Percentiles rank a stretch among this genome's conserved stretches.
phyloP scores from a whole-genome alignment of 2,329 filamentous ascomycete genomes.

The Stromatinia cepivora region DNA sequence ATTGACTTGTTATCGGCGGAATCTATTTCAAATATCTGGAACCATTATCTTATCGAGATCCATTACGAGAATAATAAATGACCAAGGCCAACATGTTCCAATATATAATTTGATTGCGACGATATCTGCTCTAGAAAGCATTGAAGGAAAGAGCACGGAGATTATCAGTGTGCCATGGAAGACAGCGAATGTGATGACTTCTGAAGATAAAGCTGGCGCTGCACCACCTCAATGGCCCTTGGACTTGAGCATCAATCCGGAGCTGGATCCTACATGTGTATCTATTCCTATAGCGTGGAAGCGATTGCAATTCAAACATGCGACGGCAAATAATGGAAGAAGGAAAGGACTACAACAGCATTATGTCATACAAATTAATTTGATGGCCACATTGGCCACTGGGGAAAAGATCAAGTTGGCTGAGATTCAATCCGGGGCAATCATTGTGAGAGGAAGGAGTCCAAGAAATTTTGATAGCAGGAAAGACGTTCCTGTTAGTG shows the following conservation, averaged over 20 bases:
- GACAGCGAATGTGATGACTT: slow-evolving; percentile 45
- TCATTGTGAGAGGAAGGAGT: slow-evolving; percentile 90
- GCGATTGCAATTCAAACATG: slow-evolving; percentile 90
- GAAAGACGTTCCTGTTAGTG: slow-evolving; percentile 72
- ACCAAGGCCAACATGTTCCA: slow-evolving; percentile 75
- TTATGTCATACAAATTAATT: slow-evolving; percentile 83
- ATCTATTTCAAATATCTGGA: slow-evolving; percentile 92
- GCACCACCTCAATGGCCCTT: slow-evolving; percentile 57
- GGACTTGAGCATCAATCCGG: slow-evolving; percentile 60
- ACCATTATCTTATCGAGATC: slow-evolving; percentile 76
- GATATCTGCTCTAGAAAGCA: slow-evolving; percentile 85
- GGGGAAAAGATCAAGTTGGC: slow-evolving; percentile 71
- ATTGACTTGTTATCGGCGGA: slow-evolving; percentile 91
- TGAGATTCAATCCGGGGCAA: slow-evolving; percentile 86
- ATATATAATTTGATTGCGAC: slow-evolving; percentile 77
- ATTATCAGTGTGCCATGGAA: slow-evolving; percentile 98
- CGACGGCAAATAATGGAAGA: slow-evolving; percentile 92
- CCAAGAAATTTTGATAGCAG: slow-evolving; percentile 91
- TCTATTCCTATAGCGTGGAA: slow-evolving; percentile 91
- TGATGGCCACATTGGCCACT: slow-evolving; percentile 71
- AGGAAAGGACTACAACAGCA: slow-evolving; percentile 94
- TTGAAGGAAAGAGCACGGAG: slow-evolving; percentile 87
- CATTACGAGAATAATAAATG: slow-evolving; percentile 69
- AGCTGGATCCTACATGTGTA: slow-evolving; percentile 75
- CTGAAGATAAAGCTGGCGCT: slow-evolving; percentile 46